Evolutionary conservation across 2,329 filamentous ascomycete species (phyloP).

Genomic region (Passalora sequoiae): DNA sequence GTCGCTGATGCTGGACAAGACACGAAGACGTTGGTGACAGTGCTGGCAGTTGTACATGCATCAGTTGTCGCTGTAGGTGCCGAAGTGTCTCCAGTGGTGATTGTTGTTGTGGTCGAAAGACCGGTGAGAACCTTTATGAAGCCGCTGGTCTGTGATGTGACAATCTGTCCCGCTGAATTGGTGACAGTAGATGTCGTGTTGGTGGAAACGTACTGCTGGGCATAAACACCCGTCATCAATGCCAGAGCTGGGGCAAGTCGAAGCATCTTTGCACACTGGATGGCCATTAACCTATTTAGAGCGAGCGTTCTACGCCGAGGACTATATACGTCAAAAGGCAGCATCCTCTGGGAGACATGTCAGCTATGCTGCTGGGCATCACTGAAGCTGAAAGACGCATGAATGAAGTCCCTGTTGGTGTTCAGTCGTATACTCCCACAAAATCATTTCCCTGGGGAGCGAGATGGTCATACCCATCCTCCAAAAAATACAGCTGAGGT

Average conservation of each 20-base stretch:
- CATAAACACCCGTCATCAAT: neutral
- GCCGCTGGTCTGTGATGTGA: neutral
- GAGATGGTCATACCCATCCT: neutral
- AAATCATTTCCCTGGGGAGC: neutral
- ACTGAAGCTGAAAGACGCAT: neutral
- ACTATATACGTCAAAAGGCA: neutral
- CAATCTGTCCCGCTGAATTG: neutral
- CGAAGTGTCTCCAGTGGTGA: constrained; percentile 1
- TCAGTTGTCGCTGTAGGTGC: neutral
- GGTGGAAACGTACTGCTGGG: neutral
- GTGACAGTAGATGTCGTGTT: neutral
- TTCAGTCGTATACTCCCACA: neutral
- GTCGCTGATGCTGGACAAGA: constrained; percentile 1
- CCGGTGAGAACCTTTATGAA: neutral
- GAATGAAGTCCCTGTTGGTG: neutral
- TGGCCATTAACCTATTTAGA: neutral
- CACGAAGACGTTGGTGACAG: neutral
- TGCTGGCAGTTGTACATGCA: constrained; percentile 1
- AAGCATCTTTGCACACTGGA: neutral
- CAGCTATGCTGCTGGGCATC: neutral
- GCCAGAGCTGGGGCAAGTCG: neutral
- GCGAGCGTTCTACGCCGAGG: neutral
- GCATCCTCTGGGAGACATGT: neutral
- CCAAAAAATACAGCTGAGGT: neutral
- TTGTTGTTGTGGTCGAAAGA: neutral